phyloP scores from a whole-genome alignment of 352 stramenopile species.

The Phytopythium oedochilum region DNA sequence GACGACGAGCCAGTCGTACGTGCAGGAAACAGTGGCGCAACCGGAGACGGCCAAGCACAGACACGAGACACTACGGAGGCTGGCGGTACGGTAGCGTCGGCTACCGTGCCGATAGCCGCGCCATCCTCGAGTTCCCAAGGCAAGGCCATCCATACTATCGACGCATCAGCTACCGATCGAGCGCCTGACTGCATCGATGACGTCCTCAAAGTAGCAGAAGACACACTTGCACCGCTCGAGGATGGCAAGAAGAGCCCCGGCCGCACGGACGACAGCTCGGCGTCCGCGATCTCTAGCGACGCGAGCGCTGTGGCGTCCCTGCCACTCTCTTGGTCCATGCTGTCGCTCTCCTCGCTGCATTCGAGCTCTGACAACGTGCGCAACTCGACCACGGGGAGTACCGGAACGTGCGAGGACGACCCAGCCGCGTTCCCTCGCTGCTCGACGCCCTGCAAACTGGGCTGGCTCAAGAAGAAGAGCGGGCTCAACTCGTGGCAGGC shows the following conservation, averaged over 20 bases:
- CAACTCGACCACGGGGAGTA: constrained; percentile 15
- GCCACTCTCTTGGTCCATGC: constrained; percentile 54
- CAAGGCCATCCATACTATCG: neutral
- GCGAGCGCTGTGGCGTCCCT: constrained; percentile 25
- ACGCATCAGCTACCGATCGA: neutral
- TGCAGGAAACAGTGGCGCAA: too few relatives aligned
- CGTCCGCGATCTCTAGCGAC: constrained; percentile 17
- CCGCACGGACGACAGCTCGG: constrained; percentile 14
- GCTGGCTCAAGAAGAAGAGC: constrained; percentile 80
- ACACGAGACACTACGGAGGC: too few relatives aligned
- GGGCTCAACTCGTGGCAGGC: constrained; percentile 74
- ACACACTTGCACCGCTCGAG: constrained; percentile 1
- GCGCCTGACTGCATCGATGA: too few relatives aligned
- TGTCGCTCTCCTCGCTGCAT: constrained; percentile 49
- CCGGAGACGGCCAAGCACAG: too few relatives aligned
- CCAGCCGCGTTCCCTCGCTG: constrained; percentile 17
- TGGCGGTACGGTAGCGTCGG: too few relatives aligned
- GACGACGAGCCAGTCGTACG: neutral
- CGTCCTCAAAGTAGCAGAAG: neutral
- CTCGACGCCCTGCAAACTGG: constrained; percentile 49
- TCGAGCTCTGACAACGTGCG: constrained; percentile 12
- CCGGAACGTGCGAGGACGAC: constrained; percentile 7
- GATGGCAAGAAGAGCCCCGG: constrained; percentile 10
- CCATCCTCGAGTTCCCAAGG: neutral
- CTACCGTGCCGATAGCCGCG: neutral